Evolutionary conservation across 805 yeast species (phyloP).

Genomic region (Candida oleophila): DNA sequence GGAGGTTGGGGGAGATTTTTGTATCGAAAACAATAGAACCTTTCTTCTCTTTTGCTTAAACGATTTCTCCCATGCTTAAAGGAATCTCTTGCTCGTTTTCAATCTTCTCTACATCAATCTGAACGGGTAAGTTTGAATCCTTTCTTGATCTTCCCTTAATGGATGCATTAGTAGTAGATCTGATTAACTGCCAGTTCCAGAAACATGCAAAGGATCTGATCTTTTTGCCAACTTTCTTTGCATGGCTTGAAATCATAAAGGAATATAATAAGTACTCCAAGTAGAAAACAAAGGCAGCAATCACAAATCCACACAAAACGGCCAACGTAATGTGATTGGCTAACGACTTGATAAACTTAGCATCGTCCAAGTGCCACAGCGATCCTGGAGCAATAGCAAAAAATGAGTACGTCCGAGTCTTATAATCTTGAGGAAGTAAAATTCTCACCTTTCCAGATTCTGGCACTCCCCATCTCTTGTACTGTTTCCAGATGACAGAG

Average conservation of each 20-base stretch:
- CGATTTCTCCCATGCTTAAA: not conserved
- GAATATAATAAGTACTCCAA: slow-evolving; percentile 41
- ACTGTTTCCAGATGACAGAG: slow-evolving; percentile 84
- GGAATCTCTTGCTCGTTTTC: slow-evolving; percentile 2
- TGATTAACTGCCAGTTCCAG: slow-evolving; percentile 5
- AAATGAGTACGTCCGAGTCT: slow-evolving; percentile 57
- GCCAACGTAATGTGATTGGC: slow-evolving; percentile 74
- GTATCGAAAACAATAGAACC: too few species aligned
- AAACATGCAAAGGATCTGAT: slow-evolving; percentile 1
- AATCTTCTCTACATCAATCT: slow-evolving; percentile 25
- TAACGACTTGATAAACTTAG: slow-evolving; percentile 69
- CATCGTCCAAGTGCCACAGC: slow-evolving; percentile 92
- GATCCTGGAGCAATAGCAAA: slow-evolving; percentile 80
- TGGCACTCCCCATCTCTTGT: slow-evolving; percentile 75
- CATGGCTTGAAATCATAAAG: slow-evolving; percentile 30
- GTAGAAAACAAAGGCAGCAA: slow-evolving; percentile 44
- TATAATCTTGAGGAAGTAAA: slow-evolving; percentile 71
- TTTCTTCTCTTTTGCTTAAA: not conserved
- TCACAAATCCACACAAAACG: slow-evolving; percentile 64
- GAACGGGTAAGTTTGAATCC: slow-evolving; percentile 51
- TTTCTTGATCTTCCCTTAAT: slow-evolving; percentile 46
- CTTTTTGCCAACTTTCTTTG: slow-evolving; percentile 17
- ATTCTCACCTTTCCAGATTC: slow-evolving; percentile 66
- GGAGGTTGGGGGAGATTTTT: too few species aligned
- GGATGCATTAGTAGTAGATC: slow-evolving; percentile 10